Conservation (phyloP, 1,284 basidiomycete species). For the Phlebopus sp. region DNA sequence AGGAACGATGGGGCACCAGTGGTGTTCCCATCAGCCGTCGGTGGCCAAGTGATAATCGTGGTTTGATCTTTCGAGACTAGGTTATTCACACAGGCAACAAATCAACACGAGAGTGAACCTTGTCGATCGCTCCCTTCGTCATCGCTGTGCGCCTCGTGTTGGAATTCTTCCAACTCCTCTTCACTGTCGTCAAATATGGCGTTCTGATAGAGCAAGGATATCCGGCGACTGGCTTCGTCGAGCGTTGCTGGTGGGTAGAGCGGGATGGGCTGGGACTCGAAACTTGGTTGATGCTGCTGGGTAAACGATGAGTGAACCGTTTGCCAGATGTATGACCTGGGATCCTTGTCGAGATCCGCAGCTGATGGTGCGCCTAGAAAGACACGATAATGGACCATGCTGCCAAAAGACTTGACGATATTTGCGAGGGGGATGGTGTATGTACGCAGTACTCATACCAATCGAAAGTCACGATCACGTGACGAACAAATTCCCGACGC, state of each 20-base stretch:
- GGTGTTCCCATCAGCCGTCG: conserved; percentile 35
- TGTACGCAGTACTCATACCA: too few species aligned
- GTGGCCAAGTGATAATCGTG: conserved; percentile 55
- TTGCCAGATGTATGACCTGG: conserved; percentile 38
- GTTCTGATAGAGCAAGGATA: conserved; percentile 65
- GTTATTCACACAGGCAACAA: conserved; percentile 8
- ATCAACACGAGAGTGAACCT: conserved; percentile 12
- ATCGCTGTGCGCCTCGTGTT: conserved; percentile 13
- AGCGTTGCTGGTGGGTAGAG: conserved; percentile 48
- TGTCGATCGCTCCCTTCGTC: conserved; percentile 6
- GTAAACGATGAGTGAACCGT: conserved; percentile 25
- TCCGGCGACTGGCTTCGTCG: conserved; percentile 57
- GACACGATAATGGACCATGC: conserved; percentile 34
- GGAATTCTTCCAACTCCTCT: conserved; percentile 28
- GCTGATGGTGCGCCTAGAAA: conserved; percentile 49
- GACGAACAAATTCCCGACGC: conserved; percentile 13
- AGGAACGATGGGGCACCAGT: conserved; percentile 28
- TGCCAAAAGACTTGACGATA: too few species aligned
- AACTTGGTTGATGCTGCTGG: conserved; percentile 8
- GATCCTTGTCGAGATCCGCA: conserved; percentile 28
- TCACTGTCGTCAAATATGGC: conserved; percentile 53
- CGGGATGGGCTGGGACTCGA: conserved; percentile 13
- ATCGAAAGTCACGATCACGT: conserved; percentile 27
- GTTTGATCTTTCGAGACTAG: conserved; percentile 35
- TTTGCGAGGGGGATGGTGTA: too few species aligned